Conservation (phyloP, 2,329 filamentous ascomycete genomes). For the Xylaria hypoxylon region DNA sequence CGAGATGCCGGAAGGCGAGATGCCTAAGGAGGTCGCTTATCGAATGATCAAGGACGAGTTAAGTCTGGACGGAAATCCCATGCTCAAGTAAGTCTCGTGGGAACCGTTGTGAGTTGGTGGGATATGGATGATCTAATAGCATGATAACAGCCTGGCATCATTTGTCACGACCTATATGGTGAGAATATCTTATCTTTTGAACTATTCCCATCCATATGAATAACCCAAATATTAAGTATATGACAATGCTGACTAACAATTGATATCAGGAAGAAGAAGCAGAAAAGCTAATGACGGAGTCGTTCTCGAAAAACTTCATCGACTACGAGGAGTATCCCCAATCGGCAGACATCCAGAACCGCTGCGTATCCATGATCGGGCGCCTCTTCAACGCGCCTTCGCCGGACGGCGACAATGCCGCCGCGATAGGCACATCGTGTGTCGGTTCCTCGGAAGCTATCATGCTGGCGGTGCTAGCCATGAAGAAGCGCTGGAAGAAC, state of each 20-base stretch:
- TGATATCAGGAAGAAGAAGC: conserved; percentile 82
- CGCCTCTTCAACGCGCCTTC: conserved; percentile 84
- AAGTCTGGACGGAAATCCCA: conserved; percentile 90
- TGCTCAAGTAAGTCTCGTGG: conserved; percentile 73
- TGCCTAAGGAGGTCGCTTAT: conserved; percentile 94
- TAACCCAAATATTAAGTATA: not conserved
- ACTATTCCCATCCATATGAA: not conserved
- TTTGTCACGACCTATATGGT: conserved; percentile 99
- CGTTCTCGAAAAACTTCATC: conserved; percentile 95
- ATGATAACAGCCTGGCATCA: conserved; percentile 75
- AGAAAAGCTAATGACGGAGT: conserved; percentile 93
- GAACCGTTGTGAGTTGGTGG: conserved; percentile 2
- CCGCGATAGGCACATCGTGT: conserved; percentile 86
- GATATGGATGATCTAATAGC: conserved; percentile 20
- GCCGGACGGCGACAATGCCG: conserved; percentile 61
- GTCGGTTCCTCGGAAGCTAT: conserved; percentile 92
- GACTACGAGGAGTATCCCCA: conserved; percentile 88
- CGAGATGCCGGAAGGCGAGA: conserved; percentile 89
- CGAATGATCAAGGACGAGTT: conserved; percentile 97
- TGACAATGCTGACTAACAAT: conserved; percentile 2
- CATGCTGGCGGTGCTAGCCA: conserved; percentile 84
- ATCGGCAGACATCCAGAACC: conserved; percentile 87
- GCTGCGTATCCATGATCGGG: conserved; percentile 91
- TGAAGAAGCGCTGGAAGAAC: conserved; percentile 96
- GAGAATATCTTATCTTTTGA: conserved; percentile 44